Conservation (phyloP, 2,329 filamentous ascomycete species). For the Furcasterigmium furcatum region DNA sequence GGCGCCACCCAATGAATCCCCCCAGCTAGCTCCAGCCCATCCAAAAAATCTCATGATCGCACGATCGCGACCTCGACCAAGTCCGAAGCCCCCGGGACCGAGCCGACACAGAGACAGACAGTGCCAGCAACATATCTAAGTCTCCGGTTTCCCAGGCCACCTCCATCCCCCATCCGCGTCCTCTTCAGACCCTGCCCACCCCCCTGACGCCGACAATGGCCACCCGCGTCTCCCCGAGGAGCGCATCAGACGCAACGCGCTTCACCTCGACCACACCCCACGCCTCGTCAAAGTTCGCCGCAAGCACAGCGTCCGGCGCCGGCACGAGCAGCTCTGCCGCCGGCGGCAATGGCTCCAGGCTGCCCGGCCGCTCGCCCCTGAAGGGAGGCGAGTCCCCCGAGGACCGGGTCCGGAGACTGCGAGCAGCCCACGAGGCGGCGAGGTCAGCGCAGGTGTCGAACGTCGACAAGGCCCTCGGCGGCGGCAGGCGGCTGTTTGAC, state of each 20-base stretch:
- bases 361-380: conserved; percentile 19
- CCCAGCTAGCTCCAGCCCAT: conserved; percentile 1
- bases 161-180: conserved; percentile 1
- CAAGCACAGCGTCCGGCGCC: conserved; percentile 10
- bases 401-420: conserved; percentile 65
- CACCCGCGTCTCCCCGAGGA: conserved; percentile 54
- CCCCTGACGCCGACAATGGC: conserved; percentile 26
- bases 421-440: conserved; percentile 65
- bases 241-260: conserved; percentile 75
- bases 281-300: conserved; percentile 56
- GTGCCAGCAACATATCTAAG: neutral
- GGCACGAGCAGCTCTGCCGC: conserved; percentile 11
- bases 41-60: conserved; percentile 10
- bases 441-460: conserved; percentile 54
- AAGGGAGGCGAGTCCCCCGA: conserved; percentile 58
- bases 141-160: neutral
- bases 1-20: neutral
- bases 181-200: neutral
- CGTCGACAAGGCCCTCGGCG: conserved; percentile 46
- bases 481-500: conserved; percentile 48
- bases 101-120: neutral
- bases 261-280: conserved; percentile 56
- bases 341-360: conserved; percentile 7
- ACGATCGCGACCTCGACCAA: neutral
- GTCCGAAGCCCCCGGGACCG: neutral